Base-by-base conservation (phyloP, 2,329 filamentous ascomycete genomes). In the Cercospora nicotianae region DNA sequence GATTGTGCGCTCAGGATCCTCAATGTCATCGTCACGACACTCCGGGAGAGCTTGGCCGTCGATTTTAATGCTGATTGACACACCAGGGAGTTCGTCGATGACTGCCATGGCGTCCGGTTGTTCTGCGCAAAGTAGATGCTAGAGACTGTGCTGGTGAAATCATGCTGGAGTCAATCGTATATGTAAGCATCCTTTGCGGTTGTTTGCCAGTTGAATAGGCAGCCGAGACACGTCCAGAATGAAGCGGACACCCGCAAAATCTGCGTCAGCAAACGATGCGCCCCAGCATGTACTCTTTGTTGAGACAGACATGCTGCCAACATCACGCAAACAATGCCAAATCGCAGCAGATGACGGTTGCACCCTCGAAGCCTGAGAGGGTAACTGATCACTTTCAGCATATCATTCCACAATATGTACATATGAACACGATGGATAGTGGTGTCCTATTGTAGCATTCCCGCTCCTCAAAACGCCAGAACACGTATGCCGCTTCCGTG, bases 361-460 rank as follows among this genome's bases (percentile, higher is more conserved):
- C 4, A 10, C 16, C 48, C 48, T 26, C 10, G 48, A 23, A 39
- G 48, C 13, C 48, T 16, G 33, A 20, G 28, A 18, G 39, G 13
- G 9, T 18, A 30, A 10, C 30, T 55, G 61, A 55, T 26, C 6
- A 33, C 45, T 39, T 45, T 57, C 31, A 64, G 55, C 63, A 58
- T 60, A 61, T 59, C 63, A 60, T 65, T 63, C 57, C 48, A 51
- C 61, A 65, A 72, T 71, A 71, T 72, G 63, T 72, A 72, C 70
- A 72, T 63, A 67, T 67, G 65, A 70, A 72, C 66, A 70, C 64
- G 62, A 57, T 59, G 23, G 23, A 20, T 23, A 45, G 36, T 62
- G 60, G 60, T 62, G 60, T 62, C 31, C 57, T 65, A 36, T 36
- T 63, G 61, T 67, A 60, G 65, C 61, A 65, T 63, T 59, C 45